phyloP scores from a whole-genome alignment of 176 grass and related monocot genomes.

The Aegilops longissima region DNA sequence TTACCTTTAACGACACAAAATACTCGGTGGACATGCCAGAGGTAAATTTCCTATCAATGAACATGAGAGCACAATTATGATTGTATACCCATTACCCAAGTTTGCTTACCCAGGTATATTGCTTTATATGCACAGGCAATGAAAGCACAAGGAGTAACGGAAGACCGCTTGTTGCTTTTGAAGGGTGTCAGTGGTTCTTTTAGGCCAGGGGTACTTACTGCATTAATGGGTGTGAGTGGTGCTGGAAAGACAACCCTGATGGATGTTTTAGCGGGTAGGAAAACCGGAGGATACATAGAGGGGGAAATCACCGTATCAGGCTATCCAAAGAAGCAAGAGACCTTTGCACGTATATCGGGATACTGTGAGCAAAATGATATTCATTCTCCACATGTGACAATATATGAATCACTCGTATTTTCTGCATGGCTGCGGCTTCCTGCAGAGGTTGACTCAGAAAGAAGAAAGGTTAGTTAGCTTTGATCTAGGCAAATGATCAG shows the following conservation, averaged over 20 bases:
- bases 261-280: constrained; percentile 92
- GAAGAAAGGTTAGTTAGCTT: constrained; percentile 62
- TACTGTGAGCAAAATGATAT: constrained; percentile 97
- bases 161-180: constrained; percentile 72
- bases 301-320: constrained; percentile 77
- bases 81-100: neutral
- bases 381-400: constrained; percentile 86
- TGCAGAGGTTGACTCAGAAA: constrained; percentile 46
- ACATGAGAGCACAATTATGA: constrained; percentile 2
- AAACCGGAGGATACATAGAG: constrained; percentile 85
- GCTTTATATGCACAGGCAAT: constrained; percentile 56
- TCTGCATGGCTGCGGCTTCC: constrained; percentile 88
- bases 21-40: constrained; percentile 93
- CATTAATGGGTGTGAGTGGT: constrained; percentile 90
- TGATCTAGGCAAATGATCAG: constrained; percentile 19
- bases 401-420: constrained; percentile 78
- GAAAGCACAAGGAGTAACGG: constrained; percentile 73
- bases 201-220: constrained; percentile 88
- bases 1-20: constrained; percentile 68
- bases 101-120: constrained; percentile 29
- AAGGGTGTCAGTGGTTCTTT: constrained; percentile 88
- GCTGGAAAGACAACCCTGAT: constrained; percentile 93
- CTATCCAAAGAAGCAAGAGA: constrained; percentile 93
- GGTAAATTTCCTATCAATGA: constrained; percentile 46
- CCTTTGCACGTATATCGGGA: constrained; percentile 90